Percentiles rank a stretch among this genome's conserved stretches.
phyloP scores from a whole-genome alignment of 768 basidiomycete species.

The Agaricus blazei region DNA sequence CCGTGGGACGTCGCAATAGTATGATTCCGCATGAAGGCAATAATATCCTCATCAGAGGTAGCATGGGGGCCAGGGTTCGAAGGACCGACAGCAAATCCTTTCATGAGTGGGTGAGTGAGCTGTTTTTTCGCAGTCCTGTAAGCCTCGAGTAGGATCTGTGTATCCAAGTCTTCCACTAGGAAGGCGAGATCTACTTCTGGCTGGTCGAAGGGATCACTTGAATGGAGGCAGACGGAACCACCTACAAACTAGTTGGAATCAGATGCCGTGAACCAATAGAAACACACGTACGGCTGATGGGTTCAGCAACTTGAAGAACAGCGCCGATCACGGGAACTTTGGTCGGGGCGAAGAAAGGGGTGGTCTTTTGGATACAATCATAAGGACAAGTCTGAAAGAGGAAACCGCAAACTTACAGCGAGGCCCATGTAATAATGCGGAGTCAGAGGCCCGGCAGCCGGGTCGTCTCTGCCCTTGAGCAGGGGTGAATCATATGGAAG shows the following conservation, averaged over 20 bases:
- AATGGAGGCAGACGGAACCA: constrained; percentile 26
- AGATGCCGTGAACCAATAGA: neutral
- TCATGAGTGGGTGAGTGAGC: constrained; percentile 15
- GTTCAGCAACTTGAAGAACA: neutral
- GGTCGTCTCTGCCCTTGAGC: constrained; percentile 7
- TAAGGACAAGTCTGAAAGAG: neutral
- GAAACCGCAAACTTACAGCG: neutral
- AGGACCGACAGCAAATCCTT: constrained; percentile 16
- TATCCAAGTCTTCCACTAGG: constrained; percentile 23
- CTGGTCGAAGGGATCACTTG: constrained; percentile 32
- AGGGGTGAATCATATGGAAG: constrained; percentile 5
- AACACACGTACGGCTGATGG: neutral
- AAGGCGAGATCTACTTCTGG: constrained; percentile 45
- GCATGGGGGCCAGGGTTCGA: constrained; percentile 8
- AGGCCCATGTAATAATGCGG: constrained; percentile 9
- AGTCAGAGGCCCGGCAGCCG: constrained; percentile 5
- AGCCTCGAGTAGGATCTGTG: neutral
- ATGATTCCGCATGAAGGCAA: constrained; percentile 13
- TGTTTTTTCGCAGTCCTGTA: constrained; percentile 12
- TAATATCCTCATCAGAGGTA: constrained; percentile 17
- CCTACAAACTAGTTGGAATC: constrained; percentile 11
- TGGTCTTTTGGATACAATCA: neutral
- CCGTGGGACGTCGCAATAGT: constrained; percentile 19
- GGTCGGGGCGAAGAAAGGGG: neutral
- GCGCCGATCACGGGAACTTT: neutral